Conservation (phyloP, 345 rosid genomes). For the Brassica rapa region DNA sequence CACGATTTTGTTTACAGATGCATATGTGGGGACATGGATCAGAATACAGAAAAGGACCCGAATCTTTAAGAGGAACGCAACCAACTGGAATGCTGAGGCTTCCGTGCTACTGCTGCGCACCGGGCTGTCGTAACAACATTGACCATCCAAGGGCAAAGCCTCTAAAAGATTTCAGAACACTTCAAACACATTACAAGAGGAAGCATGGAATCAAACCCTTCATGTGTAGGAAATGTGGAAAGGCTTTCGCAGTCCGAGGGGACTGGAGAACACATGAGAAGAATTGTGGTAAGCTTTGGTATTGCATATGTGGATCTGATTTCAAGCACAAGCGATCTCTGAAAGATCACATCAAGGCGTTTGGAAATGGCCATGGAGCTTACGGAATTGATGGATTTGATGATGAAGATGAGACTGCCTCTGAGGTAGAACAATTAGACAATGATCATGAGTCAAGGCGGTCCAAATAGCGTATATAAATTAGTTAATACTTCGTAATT, state of each 20-base stretch:
- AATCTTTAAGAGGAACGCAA: slow-evolving; percentile 70
- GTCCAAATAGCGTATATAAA: slow-evolving; percentile 35
- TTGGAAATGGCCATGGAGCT: slow-evolving; percentile 70
- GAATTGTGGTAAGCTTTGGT: slow-evolving; percentile 84
- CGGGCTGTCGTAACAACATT: slow-evolving; percentile 72
- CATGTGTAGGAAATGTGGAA: slow-evolving; percentile 70
- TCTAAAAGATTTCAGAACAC: slow-evolving; percentile 79
- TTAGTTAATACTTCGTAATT: slow-evolving; percentile 21
- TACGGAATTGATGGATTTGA: slow-evolving; percentile 45
- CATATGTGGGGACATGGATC: slow-evolving; percentile 98
- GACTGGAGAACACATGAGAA: slow-evolving; percentile 91
- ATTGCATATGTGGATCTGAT: slow-evolving; percentile 75
- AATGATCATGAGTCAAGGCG: slow-evolving; percentile 43
- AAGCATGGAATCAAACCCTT: slow-evolving; percentile 74
- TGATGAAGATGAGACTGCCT: slow-evolving; percentile 65
- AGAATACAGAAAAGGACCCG: slow-evolving; percentile 84
- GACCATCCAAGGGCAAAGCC: slow-evolving; percentile 79
- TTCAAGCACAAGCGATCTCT: slow-evolving; percentile 81
- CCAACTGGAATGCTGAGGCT: slow-evolving; percentile 78
- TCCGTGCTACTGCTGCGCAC: slow-evolving; percentile 73
- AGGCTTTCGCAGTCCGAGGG: slow-evolving; percentile 74
- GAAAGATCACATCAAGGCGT: slow-evolving; percentile 72
- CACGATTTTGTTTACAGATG: slow-evolving; percentile 50
- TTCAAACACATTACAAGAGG: slow-evolving; percentile 84
- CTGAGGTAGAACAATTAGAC: slow-evolving; percentile 53